phyloP scores from a whole-genome alignment of 345 rosid species.

The Arabidopsis thaliana region DNA sequence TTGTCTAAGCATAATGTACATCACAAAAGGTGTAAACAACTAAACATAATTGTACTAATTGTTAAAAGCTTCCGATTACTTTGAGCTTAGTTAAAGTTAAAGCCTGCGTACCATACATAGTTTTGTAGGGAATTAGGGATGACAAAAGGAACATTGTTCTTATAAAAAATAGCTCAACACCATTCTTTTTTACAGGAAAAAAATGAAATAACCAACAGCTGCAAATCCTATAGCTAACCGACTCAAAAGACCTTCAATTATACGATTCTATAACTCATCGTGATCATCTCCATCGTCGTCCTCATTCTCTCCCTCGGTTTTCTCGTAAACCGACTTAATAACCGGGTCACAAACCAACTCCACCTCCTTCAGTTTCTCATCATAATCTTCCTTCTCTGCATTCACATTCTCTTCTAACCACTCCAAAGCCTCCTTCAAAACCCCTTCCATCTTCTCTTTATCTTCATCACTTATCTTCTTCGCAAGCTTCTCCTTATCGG shows the following conservation, averaged over 20 bases:
- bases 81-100: background rate
- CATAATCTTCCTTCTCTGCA: slow-evolving; percentile 62
- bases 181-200: background rate
- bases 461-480: slow-evolving; percentile 58
- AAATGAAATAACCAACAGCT: background rate
- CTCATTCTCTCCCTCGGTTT: slow-evolving; percentile 40
- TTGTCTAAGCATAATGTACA: background rate
- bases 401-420: slow-evolving; percentile 65
- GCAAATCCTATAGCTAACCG: slow-evolving; percentile 9
- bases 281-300: slow-evolving; percentile 47
- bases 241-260: background rate
- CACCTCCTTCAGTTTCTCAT: slow-evolving; percentile 61
- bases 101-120: background rate
- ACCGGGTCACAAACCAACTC: slow-evolving; percentile 61
- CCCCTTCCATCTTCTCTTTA: slow-evolving; percentile 55
- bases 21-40: background rate
- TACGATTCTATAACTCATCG: slow-evolving; percentile 53
- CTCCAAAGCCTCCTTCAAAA: slow-evolving; percentile 54
- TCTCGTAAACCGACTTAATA: slow-evolving; percentile 57
- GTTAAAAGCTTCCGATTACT: no score
- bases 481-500: slow-evolving; percentile 51
- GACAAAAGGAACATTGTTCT: background rate
- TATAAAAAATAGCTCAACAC: no score
- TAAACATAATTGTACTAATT: no score
- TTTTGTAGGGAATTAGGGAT: background rate